Conservation (phyloP, 2,329 filamentous ascomycete genomes). For the Phaeosphaeriaceae sp. region DNA sequence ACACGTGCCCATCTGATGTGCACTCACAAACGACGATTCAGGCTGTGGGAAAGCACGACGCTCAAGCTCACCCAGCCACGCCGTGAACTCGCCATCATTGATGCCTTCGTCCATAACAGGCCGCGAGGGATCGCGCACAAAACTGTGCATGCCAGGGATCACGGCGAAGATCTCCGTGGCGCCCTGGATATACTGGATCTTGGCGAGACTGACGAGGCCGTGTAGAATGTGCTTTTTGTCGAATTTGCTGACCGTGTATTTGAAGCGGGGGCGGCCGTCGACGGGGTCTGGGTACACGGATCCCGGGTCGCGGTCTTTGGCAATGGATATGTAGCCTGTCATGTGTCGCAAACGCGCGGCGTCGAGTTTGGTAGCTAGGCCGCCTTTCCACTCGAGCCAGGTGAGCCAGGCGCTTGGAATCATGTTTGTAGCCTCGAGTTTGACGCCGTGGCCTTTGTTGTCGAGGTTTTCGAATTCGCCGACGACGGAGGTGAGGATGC, state of each 20-base stretch:
- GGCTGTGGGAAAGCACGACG: conserved; percentile 59
- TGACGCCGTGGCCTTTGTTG: conserved; percentile 78
- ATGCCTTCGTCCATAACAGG: conserved; percentile 50
- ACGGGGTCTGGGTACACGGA: conserved; percentile 73
- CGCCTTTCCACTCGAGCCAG: conserved; percentile 69
- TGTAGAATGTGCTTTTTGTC: conserved; percentile 76
- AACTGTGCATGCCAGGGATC: conserved; percentile 68
- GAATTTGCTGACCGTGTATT: conserved; percentile 73
- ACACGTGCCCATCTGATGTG: conserved; percentile 82
- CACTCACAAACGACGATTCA: conserved; percentile 66
- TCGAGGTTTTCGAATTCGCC: conserved; percentile 82
- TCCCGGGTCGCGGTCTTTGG: conserved; percentile 77
- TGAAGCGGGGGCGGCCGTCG: conserved; percentile 69
- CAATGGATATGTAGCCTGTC: conserved; percentile 74
- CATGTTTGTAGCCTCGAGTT: conserved; percentile 80
- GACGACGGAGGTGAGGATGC: conserved; percentile 80
- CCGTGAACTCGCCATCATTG: conserved; percentile 65
- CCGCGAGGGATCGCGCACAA: conserved; percentile 54
- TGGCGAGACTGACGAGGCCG: conserved; percentile 73
- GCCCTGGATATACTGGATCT: conserved; percentile 78
- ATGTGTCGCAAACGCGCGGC: conserved; percentile 72
- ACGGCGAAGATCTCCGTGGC: conserved; percentile 78
- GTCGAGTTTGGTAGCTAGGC: conserved; percentile 74
- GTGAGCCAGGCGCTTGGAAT: conserved; percentile 70
- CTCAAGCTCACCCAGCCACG: conserved; percentile 64